Base-by-base conservation (phyloP, 1,284 basidiomycete genomes). In the Ceratobasidium sp. region DNA sequence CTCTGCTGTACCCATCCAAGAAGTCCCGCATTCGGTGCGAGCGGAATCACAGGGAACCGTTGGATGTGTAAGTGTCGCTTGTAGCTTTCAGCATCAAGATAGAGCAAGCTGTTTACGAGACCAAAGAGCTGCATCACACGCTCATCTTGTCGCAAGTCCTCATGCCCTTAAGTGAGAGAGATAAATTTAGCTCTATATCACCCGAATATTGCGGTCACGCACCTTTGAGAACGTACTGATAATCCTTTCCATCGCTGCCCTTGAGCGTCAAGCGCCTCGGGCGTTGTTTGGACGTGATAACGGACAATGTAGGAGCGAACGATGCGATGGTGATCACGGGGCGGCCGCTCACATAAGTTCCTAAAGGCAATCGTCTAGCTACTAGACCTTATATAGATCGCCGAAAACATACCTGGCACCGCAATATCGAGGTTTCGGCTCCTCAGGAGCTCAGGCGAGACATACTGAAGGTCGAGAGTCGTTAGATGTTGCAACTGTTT, bases 101-200 rank as follows among this genome's bases (percentile, higher is more conserved):
- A 92, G 22, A 99, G 89, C 0, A 99, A 85, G 0, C 95, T 98
- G 82, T 99, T 99, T 81, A 99, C 94, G 68, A 99, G 89, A 74
- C 97, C 94, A 83, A 99, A 99, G 13, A 99, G 87, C 82, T 99
- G 98, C 98, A 99, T 99, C 76, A 99, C 98, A 76, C 98, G 89
- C 81, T 99, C 98, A 82, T 99, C 98, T 83, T 99, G 98, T 68
- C 98, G 95, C 77, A 99, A 85, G 84, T 99, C 98, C 83, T 99
- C 98, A 83, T 98, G 97, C n/a, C 94, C 93, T 94, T 76, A 43
- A 24, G 48, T 48, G 37, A 27, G 14, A 48, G 34, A 14, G 29
- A 14, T 4, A 43, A 6, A 29, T 13, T 77, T 69, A 76, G 77
- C 39, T 0, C 14, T 27, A 1, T 8, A 34, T 6, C 41, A 41